Evolutionary conservation across 495 filamentous ascomycete species (phyloP).

Genomic region (Lichenothelia convexa): DNA sequence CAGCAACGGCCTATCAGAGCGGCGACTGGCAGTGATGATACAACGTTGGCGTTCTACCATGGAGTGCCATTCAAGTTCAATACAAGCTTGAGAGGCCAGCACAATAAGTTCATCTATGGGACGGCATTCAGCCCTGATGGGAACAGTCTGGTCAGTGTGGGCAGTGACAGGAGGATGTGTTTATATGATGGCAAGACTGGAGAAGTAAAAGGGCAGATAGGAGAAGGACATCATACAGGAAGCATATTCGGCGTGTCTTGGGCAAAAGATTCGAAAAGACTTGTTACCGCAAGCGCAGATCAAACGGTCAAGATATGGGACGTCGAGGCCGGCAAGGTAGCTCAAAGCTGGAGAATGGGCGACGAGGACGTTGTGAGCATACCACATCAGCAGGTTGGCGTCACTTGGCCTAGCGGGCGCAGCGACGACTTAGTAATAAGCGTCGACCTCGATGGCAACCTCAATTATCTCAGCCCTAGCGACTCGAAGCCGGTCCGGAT

Average conservation of each 20-base stretch:
- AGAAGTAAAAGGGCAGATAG: slow-evolving; percentile 56
- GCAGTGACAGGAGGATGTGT: slow-evolving; percentile 75
- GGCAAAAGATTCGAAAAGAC: slow-evolving; percentile 70
- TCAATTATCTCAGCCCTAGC: slow-evolving; percentile 70
- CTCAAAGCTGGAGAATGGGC: slow-evolving; percentile 76
- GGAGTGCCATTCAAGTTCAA: slow-evolving; percentile 92
- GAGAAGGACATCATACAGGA: slow-evolving; percentile 70
- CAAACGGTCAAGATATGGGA: slow-evolving; percentile 86
- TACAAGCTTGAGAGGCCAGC: slow-evolving; percentile 51
- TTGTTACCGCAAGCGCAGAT: slow-evolving; percentile 85
- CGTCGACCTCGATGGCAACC: slow-evolving; percentile 67
- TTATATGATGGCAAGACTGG: slow-evolving; percentile 92
- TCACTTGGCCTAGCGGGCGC: slow-evolving; percentile 74
- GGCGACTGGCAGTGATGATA: slow-evolving; percentile 80
- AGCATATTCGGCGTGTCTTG: slow-evolving; percentile 86
- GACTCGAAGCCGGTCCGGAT: slow-evolving; percentile 47
- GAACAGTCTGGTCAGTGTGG: slow-evolving; percentile 63
- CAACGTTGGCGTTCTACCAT: slow-evolving; percentile 74
- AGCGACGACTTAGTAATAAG: slow-evolving; percentile 77
- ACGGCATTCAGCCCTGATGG: slow-evolving; percentile 86
- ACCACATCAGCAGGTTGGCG: slow-evolving; percentile 79
- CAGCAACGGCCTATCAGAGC: slow-evolving; percentile 79
- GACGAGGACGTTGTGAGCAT: slow-evolving; percentile 56
- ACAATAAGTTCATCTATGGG: slow-evolving; percentile 77
- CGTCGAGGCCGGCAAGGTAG: slow-evolving; percentile 53